Evolutionary conservation across 306 rosid genomes (phyloP).

Genomic region (Corylus americana): DNA sequence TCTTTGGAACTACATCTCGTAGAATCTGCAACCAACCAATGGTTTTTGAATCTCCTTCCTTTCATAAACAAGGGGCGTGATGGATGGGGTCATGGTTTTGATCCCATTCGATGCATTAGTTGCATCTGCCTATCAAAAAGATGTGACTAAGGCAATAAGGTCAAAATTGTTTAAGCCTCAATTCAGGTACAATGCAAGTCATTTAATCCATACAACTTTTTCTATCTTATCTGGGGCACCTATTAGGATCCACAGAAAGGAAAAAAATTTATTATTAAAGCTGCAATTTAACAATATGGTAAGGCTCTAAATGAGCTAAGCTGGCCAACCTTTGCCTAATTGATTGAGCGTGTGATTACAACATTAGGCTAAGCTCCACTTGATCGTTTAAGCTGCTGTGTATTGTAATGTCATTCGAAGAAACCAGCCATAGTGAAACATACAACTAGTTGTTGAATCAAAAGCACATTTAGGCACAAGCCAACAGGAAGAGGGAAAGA

Average conservation of each 20-base stretch:
- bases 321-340: not conserved
- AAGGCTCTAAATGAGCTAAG: constrained; percentile 2
- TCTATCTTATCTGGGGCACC: not conserved
- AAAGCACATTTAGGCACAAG: constrained; percentile 10
- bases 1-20: not conserved
- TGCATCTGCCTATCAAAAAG: not conserved
- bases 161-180: not conserved
- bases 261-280: constrained; percentile 1
- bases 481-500: constrained; percentile 11
- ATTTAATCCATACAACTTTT: not conserved
- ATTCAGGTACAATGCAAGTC: not conserved
- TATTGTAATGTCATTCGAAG: not conserved
- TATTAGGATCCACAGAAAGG: not conserved
- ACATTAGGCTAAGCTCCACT: not conserved
- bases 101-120: not conserved
- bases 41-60: not conserved
- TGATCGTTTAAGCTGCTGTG: constrained; percentile 2
- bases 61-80: not conserved
- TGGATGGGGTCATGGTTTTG: not conserved
- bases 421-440: constrained; percentile 10
- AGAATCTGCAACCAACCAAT: not conserved
- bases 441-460: constrained; percentile 9
- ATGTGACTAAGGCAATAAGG: not conserved
- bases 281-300: constrained; percentile 8
- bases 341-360: not conserved